Conservation (phyloP, 768 basidiomycete genomes). For the Dioszegia aurantiaca region DNA sequence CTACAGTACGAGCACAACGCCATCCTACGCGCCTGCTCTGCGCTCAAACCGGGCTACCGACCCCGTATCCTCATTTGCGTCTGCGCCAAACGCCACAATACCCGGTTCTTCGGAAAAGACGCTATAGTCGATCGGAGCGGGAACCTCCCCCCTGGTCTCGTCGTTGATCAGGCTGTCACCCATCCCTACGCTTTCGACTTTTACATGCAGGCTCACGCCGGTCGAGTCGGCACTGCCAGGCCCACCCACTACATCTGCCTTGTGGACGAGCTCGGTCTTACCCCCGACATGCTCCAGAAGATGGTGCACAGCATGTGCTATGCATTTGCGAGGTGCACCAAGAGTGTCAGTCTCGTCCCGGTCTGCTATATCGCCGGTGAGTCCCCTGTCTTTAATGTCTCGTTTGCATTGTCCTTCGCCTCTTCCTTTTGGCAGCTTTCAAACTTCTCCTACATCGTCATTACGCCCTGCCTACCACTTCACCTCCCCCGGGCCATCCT, state of each 20-base stretch:
- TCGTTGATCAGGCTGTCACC: slow-evolving; percentile 44
- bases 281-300: slow-evolving; percentile 45
- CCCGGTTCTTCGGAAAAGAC: slow-evolving; percentile 45
- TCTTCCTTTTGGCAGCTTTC: background rate
- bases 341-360: slow-evolving; percentile 46
- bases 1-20: slow-evolving; percentile 48
- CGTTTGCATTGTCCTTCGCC: no score
- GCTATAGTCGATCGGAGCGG: slow-evolving; percentile 40
- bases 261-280: slow-evolving; percentile 43
- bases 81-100: slow-evolving; percentile 50
- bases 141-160: slow-evolving; percentile 43
- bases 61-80: slow-evolving; percentile 39
- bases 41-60: slow-evolving; percentile 29
- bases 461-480: no score
- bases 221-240: slow-evolving; percentile 49
- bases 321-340: slow-evolving; percentile 48
- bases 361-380: slow-evolving; percentile 50
- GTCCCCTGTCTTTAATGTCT: slow-evolving; percentile 7
- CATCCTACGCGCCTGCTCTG: slow-evolving; percentile 38
- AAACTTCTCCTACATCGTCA: no score
- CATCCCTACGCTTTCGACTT: slow-evolving; percentile 51
- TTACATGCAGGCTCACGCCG: slow-evolving; percentile 49
- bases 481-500: no score
- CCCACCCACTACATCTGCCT: slow-evolving; percentile 50
- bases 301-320: slow-evolving; percentile 45